Evolutionary conservation across 108 stramenopile genomes (phyloP).

Genomic region (Pseudonitzschia pungens): DNA sequence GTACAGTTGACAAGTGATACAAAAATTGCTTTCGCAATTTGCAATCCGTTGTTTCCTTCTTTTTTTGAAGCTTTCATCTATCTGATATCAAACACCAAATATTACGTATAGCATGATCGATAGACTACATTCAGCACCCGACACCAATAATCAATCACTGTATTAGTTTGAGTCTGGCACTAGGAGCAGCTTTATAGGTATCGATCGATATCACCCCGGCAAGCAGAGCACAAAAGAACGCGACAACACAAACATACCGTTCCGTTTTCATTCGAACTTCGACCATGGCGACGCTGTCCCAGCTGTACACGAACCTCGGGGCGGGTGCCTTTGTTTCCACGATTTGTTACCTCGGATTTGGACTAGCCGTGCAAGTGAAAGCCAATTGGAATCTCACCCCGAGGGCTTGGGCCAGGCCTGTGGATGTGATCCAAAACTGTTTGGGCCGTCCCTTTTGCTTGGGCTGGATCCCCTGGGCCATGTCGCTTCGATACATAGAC

Average conservation of each 20-base stretch:
- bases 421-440: conserved; percentile 40
- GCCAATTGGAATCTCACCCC: conserved; percentile 52
- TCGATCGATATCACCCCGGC: no score
- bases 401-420: conserved; percentile 52
- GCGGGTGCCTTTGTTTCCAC: conserved; percentile 1
- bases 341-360: conserved; percentile 47
- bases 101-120: no score
- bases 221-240: no score
- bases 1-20: no score
- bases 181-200: no score
- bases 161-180: background rate
- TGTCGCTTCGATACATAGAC: conserved; percentile 52
- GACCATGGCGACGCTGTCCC: conserved; percentile 26
- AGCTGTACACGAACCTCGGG: conserved; percentile 19
- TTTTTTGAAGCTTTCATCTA: no score
- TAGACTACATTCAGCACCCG: background rate
- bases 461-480: conserved; percentile 72
- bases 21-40: no score
- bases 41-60: no score
- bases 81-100: no score
- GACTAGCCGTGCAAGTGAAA: conserved; percentile 48
- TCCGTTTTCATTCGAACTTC: background rate
- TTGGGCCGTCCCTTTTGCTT: conserved; percentile 31
- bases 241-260: no score
- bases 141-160: background rate